Evolutionary conservation across 148 eudicot species (phyloP).

Genomic region (Amaranthus hypochondriacus): DNA sequence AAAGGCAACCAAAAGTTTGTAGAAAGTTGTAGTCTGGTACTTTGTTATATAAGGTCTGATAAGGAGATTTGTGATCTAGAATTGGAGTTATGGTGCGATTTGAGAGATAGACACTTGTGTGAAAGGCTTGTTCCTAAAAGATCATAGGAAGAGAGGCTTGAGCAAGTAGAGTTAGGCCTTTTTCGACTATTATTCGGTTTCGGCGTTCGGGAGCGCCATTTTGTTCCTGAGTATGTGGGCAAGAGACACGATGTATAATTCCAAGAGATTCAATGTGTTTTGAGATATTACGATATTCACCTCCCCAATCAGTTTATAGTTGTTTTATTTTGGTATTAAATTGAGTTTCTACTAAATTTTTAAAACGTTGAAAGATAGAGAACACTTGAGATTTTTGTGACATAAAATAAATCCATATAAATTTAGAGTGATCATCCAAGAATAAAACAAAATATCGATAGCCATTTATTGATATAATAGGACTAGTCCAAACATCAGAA

Average conservation of each 20-base stretch:
- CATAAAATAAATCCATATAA: neutral
- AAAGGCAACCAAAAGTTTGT: conserved; percentile 6
- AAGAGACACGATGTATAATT: neutral
- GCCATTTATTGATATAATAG: neutral
- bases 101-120: neutral
- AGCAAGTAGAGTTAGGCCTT: conserved; percentile 1
- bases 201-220: conserved; percentile 10
- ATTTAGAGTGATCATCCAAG: neutral
- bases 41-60: neutral
- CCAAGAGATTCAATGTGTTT: neutral
- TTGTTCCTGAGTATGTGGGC: conserved; percentile 12
- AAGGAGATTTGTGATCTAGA: neutral
- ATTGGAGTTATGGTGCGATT: conserved; percentile 1
- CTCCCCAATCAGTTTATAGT: neutral
- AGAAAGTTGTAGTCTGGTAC: neutral
- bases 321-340: neutral
- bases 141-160: neutral
- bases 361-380: neutral
- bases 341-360: neutral
- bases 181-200: neutral
- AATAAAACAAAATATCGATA: conserved; percentile 1
- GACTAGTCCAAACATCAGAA: neutral
- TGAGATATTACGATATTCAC: conserved; percentile 1
- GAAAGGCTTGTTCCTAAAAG: neutral
- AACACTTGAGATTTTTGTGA: neutral